These are phyloP conservation scores for Acidomyces sp. DNA, from an alignment of 495 filamentous ascomycete genomes.

Conservation along the genomic window DNA sequence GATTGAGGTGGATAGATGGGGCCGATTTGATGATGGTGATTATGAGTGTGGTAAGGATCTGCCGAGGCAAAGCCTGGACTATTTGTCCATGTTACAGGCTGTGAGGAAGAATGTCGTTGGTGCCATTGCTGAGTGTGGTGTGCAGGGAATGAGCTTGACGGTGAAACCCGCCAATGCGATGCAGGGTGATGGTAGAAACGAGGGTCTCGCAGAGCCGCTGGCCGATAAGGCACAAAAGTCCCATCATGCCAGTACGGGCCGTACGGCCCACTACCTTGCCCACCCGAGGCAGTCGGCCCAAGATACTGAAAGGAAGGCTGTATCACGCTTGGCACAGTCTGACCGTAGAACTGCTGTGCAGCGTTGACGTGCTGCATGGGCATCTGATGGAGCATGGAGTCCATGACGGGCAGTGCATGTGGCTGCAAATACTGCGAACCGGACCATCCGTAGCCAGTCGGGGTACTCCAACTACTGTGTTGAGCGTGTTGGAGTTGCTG, in stretches of 20 bases:
- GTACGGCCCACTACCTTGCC: constrained; percentile 45
- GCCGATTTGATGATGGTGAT: too few relatives aligned
- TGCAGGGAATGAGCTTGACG: constrained; percentile 2
- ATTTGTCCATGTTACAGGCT: too few relatives aligned
- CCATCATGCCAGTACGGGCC: constrained; percentile 72
- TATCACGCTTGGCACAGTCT: constrained; percentile 50
- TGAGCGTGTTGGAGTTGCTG: constrained; percentile 13
- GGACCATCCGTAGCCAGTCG: constrained; percentile 8
- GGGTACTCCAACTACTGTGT: constrained; percentile 4
- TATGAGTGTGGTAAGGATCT: too few relatives aligned
- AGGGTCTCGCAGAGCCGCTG: constrained; percentile 49
- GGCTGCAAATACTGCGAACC: constrained; percentile 15
- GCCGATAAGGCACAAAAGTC: constrained; percentile 59
- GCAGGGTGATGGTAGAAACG: constrained; percentile 30
- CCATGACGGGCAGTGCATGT: constrained; percentile 22
- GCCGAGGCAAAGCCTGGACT: too few relatives aligned
- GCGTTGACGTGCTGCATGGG: constrained; percentile 21
- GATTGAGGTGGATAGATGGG: not conserved
- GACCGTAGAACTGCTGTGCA: constrained; percentile 22
- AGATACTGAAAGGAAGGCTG: constrained; percentile 59
- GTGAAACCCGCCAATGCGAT: constrained; percentile 4
- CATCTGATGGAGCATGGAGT: constrained; percentile 31
- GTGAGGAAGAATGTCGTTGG: too few relatives aligned
- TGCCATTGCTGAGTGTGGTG: constrained; percentile 6
- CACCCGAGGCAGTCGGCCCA: constrained; percentile 62